phyloP scores from a whole-genome alignment of 257 asterid genomes.

The Jacaranda mimosifolia region DNA sequence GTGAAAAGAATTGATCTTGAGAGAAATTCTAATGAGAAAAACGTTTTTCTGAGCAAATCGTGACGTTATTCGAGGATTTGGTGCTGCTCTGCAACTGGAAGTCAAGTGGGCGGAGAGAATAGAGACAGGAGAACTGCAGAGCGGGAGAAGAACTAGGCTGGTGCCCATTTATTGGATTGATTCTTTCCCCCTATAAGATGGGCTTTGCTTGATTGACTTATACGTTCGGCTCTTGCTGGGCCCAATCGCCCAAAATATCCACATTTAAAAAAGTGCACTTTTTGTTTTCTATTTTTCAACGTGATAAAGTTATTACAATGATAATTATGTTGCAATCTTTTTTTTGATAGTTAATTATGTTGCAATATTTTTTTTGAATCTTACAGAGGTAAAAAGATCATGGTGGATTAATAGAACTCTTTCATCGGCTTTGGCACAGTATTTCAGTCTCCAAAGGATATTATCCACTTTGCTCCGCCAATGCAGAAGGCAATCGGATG shows the following conservation, averaged over 20 bases:
- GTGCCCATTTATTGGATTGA: not conserved
- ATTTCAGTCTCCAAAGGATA: not conserved
- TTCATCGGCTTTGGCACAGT: not conserved
- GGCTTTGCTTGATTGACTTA: not conserved
- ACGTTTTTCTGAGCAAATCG: not conserved
- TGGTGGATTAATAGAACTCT: not conserved
- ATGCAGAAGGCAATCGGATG: not conserved
- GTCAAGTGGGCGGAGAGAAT: not conserved
- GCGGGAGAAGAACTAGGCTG: slow-evolving; percentile 2
- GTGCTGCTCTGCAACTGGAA: slow-evolving; percentile 10
- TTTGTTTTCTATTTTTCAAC: not conserved
- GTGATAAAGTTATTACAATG: not conserved
- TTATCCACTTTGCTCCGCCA: not conserved
- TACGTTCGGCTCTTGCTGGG: too few relatives aligned
- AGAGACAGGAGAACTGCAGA: not conserved
- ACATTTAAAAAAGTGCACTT: not conserved
- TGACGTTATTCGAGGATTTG: slow-evolving; percentile 1
- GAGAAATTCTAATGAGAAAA: slow-evolving; percentile 1
- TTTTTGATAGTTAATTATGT: too few relatives aligned
- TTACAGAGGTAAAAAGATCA: not conserved
- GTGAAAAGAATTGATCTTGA: slow-evolving; percentile 9
- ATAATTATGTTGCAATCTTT: too few relatives aligned
- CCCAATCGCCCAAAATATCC: too few relatives aligned
- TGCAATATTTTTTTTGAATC: too few relatives aligned
- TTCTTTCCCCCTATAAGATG: not conserved